These are phyloP conservation scores for Lyophyllum decastes DNA, from an alignment of 768 basidiomycete genomes.

Conservation along the genomic window DNA sequence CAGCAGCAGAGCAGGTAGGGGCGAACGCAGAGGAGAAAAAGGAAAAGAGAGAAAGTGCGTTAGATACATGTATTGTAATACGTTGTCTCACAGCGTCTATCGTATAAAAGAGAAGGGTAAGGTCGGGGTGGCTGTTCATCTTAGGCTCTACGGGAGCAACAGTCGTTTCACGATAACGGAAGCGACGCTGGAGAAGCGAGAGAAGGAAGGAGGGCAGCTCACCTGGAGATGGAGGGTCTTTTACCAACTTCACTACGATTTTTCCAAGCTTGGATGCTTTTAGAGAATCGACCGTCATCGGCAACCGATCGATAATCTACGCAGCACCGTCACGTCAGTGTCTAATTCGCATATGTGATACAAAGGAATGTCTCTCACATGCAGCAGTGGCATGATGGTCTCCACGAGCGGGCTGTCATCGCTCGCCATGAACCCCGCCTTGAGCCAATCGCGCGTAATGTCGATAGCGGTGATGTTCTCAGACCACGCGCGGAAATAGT, in stretches of 20 bases:
- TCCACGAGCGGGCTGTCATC: conserved; percentile 58
- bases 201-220: conserved; percentile 44
- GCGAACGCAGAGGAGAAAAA: conserved; percentile 28
- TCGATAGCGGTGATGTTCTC: conserved; percentile 78
- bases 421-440: conserved; percentile 61
- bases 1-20: neutral
- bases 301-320: conserved; percentile 84
- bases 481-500: conserved; percentile 86
- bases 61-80: conserved; percentile 68
- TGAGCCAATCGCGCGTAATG: conserved; percentile 81
- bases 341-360: neutral
- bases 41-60: conserved; percentile 47
- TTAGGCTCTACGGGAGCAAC: conserved; percentile 17
- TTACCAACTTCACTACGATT: conserved; percentile 73
- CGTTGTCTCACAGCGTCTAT: conserved; percentile 28
- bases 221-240: conserved; percentile 79
- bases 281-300: conserved; percentile 69
- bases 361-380: conserved; percentile 54
- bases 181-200: conserved; percentile 8
- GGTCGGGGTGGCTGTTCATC: conserved; percentile 10
- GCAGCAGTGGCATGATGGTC: conserved; percentile 84
- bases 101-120: conserved; percentile 12
- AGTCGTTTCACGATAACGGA: conserved; percentile 9
- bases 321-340: neutral
- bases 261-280: conserved; percentile 78